Evolutionary conservation across 75 land plant species (phyloP).

Genomic region (Sequoia sempervirens): DNA sequence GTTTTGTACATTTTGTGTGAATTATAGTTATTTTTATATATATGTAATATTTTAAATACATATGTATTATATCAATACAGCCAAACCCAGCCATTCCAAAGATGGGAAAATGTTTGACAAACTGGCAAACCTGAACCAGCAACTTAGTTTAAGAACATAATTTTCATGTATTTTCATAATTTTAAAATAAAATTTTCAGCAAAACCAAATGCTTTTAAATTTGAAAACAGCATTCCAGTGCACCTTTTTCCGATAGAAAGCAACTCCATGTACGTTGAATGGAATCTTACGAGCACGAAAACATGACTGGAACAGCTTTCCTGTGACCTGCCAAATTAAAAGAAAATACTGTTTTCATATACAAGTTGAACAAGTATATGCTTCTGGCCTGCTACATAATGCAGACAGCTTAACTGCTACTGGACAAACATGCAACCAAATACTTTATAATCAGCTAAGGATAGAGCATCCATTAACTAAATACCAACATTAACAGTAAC

Average conservation of each 20-base stretch:
- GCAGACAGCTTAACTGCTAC: not conserved
- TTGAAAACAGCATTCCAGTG: not conserved
- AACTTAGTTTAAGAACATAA: too few species aligned
- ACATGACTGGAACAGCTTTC: slow-evolving; percentile 75
- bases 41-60: too few species aligned
- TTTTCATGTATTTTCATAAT: too few species aligned
- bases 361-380: not conserved
- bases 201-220: not conserved
- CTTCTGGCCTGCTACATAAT: not conserved
- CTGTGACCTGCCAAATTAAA: slow-evolving; percentile 59
- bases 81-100: too few species aligned
- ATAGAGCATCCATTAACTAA: not conserved
- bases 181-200: too few species aligned
- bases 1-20: too few species aligned
- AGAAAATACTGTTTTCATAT: not conserved
- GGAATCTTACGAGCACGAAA: slow-evolving; percentile 89
- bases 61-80: too few species aligned
- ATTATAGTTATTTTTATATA: too few species aligned
- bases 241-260: slow-evolving; percentile 97
- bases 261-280: slow-evolving; percentile 93
- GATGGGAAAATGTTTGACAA: too few species aligned
- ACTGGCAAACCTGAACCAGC: too few species aligned
- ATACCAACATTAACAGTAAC: slow-evolving; percentile 1
- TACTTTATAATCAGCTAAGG: not conserved
- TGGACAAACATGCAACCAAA: not conserved